phyloP scores from a whole-genome alignment of 768 basidiomycete species.

The Boletus edulis region DNA sequence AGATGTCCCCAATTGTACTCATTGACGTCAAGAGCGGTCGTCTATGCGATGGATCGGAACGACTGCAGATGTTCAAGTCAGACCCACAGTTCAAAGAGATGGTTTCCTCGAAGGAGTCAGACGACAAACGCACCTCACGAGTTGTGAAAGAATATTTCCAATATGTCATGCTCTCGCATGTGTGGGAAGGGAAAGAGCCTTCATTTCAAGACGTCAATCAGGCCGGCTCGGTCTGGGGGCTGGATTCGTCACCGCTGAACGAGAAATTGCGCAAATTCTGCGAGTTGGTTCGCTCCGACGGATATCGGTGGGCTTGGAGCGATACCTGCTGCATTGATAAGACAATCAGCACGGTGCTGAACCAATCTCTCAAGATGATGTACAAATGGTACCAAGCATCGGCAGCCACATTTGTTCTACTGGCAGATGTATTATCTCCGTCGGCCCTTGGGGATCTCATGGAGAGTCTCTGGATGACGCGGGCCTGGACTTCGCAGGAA shows the following conservation, averaged over 20 bases:
- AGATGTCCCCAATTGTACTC: not conserved
- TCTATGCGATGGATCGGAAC: not conserved
- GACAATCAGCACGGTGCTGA: conserved; percentile 1
- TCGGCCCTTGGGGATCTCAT: not conserved
- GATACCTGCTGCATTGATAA: conserved; percentile 15
- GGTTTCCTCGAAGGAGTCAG: conserved; percentile 2
- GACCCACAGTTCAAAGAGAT: not conserved
- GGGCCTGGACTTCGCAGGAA: conserved; percentile 15
- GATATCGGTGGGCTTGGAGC: conserved; percentile 15
- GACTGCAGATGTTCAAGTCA: not conserved
- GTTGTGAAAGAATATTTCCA: conserved; percentile 2
- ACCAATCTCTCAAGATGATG: conserved; percentile 11
- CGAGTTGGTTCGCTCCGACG: not conserved
- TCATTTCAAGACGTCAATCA: conserved; percentile 5
- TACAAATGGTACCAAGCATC: conserved; percentile 13
- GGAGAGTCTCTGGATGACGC: conserved; percentile 6
- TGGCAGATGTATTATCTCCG: not conserved
- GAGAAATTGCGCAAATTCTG: conserved; percentile 11
- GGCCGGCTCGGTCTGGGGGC: conserved; percentile 1
- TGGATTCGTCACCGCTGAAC: not conserved
- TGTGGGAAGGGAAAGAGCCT: conserved; percentile 12
- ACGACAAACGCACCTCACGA: not conserved
- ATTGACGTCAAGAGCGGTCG: not conserved
- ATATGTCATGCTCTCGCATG: conserved; percentile 13
- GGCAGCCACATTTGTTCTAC: not conserved